Conservation (phyloP, 306 rosid species). For the Trifolium fragiferum region DNA sequence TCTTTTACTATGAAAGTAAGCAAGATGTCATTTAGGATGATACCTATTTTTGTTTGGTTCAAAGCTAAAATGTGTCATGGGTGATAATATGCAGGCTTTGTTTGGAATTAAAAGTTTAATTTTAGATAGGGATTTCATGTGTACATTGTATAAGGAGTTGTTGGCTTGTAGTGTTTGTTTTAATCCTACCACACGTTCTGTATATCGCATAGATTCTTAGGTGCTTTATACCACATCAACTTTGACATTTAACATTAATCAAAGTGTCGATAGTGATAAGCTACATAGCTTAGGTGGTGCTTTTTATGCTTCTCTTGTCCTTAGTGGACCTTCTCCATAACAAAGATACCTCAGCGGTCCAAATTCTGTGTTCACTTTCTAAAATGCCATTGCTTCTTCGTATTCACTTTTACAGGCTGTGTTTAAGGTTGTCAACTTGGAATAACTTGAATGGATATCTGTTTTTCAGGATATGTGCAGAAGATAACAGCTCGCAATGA, state of each 20-base stretch:
- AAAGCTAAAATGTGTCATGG: constrained; percentile 18
- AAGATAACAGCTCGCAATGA: constrained; percentile 90
- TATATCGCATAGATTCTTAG: constrained; percentile 16
- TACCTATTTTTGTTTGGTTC: constrained; percentile 33
- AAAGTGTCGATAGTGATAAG: background rate
- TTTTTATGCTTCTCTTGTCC: background rate
- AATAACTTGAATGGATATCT: constrained; percentile 31
- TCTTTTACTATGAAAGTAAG: constrained; percentile 19
- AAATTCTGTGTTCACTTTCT: constrained; percentile 26
- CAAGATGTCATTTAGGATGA: constrained; percentile 29
- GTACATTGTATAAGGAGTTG: constrained; percentile 3
- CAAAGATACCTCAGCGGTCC: constrained; percentile 14
- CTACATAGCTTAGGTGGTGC: background rate
- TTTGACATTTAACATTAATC: background rate
- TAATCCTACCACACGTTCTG: constrained; percentile 30
- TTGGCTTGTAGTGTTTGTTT: constrained; percentile 15
- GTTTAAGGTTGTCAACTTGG: constrained; percentile 37
- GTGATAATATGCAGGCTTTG: constrained; percentile 27
- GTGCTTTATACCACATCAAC: constrained; percentile 1
- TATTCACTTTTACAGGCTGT: constrained; percentile 1
- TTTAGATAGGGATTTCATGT: constrained; percentile 20
- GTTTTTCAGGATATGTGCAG: constrained; percentile 88
- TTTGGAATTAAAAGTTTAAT: constrained; percentile 5
- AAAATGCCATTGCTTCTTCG: constrained; percentile 5
- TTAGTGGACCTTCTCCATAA: constrained; percentile 27